These are phyloP conservation scores for Cystofilobasidium ferigula DNA, from an alignment of 768 basidiomycete species.

Conservation along the genomic window DNA sequence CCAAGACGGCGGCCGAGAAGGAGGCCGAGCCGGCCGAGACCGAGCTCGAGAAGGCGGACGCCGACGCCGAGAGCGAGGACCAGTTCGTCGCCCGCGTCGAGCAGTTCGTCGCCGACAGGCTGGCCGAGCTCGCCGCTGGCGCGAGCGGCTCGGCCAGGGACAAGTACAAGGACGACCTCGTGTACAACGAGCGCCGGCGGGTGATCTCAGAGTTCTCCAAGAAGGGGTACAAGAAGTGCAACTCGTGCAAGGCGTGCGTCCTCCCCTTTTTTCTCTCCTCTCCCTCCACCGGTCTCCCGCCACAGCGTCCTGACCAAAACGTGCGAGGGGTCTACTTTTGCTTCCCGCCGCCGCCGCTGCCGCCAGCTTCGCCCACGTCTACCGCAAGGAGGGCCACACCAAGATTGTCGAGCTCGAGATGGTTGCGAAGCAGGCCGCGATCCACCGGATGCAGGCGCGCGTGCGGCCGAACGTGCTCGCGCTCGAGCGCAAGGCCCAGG, in stretches of 20 bases:
- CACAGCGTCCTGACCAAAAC: background rate
- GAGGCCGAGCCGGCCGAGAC: constrained; percentile 43
- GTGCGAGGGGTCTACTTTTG: background rate
- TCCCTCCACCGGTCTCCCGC: background rate
- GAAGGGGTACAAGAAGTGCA: constrained; percentile 58
- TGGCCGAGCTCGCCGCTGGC: constrained; percentile 54
- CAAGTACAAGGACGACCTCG: constrained; percentile 74
- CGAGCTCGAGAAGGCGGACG: constrained; percentile 36
- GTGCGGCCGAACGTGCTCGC: constrained; percentile 66
- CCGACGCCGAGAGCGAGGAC: constrained; percentile 32
- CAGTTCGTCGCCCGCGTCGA: constrained; percentile 34
- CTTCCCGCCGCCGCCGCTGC: background rate
- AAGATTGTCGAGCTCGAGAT: constrained; percentile 93
- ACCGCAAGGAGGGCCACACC: constrained; percentile 83
- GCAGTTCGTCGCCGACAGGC: constrained; percentile 29
- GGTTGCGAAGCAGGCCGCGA: constrained; percentile 60
- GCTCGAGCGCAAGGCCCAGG: constrained; percentile 22
- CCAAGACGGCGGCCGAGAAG: constrained; percentile 34
- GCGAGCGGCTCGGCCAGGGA: constrained; percentile 57
- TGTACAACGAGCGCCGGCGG: constrained; percentile 75
- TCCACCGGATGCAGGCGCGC: constrained; percentile 46
- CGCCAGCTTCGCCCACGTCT: constrained; percentile 63
- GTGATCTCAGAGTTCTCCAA: constrained; percentile 72
- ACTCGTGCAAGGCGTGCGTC: constrained; percentile 70
- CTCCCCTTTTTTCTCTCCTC: background rate